Percentiles rank a stretch among this genome's conserved stretches.
phyloP scores from a whole-genome alignment of 2,329 filamentous ascomycete species.

The Alternaria panax region DNA sequence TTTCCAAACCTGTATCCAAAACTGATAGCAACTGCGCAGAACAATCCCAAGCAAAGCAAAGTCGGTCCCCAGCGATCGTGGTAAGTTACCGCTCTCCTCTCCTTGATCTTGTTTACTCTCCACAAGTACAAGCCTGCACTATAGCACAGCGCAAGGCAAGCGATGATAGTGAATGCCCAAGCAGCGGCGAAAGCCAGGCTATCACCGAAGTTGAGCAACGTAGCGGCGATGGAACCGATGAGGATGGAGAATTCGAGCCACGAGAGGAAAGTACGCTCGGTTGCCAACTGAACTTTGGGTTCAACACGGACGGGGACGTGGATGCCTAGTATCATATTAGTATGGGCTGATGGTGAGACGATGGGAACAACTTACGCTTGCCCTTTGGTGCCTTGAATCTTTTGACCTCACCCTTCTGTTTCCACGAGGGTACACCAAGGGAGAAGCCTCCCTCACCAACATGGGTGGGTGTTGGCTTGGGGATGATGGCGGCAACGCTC shows the following conservation, averaged over 20 bases:
- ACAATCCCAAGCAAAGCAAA: slow-evolving; percentile 74
- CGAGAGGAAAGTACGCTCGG: slow-evolving; percentile 92
- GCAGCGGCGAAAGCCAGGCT: slow-evolving; percentile 54
- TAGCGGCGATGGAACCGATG: slow-evolving; percentile 66
- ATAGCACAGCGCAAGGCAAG: slow-evolving; percentile 80
- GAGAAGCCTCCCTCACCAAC: slow-evolving; percentile 52
- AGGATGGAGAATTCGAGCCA: slow-evolving; percentile 99
- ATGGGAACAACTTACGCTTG: slow-evolving; percentile 59
- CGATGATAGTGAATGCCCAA: slow-evolving; percentile 82
- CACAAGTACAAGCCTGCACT: slow-evolving; percentile 85
- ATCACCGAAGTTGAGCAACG: slow-evolving; percentile 53
- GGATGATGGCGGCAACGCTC: slow-evolving; percentile 42
- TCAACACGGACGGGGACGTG: slow-evolving; percentile 96
- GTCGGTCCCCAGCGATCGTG: slow-evolving; percentile 90
- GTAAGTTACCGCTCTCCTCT: slow-evolving; percentile 83
- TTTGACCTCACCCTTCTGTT: slow-evolving; percentile 51
- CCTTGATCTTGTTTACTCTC: slow-evolving; percentile 84
- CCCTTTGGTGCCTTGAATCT: slow-evolving; percentile 76
- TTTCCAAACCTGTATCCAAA: slow-evolving; percentile 77
- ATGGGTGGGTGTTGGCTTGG: slow-evolving; percentile 52
- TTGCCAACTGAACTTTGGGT: slow-evolving; percentile 97
- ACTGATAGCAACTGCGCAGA: slow-evolving; percentile 78
- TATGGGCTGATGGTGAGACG: not conserved
- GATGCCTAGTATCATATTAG: slow-evolving; percentile 65
- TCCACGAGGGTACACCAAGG: slow-evolving; percentile 55